These are phyloP conservation scores for Tardiomyces digboiensis DNA, from an alignment of 1,139 yeast species.

Conservation along the genomic window DNA sequence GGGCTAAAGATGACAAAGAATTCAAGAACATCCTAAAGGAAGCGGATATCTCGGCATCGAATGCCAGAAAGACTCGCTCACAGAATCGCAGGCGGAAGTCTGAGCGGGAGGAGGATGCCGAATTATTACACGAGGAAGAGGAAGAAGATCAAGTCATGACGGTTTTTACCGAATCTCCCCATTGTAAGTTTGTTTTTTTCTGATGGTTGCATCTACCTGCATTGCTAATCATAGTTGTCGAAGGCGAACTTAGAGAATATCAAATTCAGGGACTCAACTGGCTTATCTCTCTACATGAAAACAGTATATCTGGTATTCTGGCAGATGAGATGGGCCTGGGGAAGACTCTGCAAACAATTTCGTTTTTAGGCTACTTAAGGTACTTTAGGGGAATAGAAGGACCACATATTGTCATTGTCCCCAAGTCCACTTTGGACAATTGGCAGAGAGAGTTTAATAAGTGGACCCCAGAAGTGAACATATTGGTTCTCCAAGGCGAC, in stretches of 20 bases:
- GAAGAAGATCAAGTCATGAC: constrained; percentile 45
- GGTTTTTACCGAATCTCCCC: constrained; percentile 69
- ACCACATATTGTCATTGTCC: constrained; percentile 87
- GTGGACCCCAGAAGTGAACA: constrained; percentile 96
- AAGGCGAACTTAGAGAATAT: constrained; percentile 70
- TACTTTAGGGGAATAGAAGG: constrained; percentile 74
- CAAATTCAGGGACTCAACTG: constrained; percentile 93
- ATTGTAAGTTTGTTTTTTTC: no score
- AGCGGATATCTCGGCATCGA: constrained; percentile 30
- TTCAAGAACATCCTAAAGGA: constrained; percentile 49
- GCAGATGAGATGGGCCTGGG: constrained; percentile 99
- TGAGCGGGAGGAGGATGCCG: constrained; percentile 91
- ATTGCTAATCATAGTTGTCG: no score
- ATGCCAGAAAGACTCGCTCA: constrained; percentile 20
- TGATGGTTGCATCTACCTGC: no score
- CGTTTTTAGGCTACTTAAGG: constrained; percentile 81
- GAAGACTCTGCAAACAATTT: constrained; percentile 86
- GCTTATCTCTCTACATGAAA: constrained; percentile 77
- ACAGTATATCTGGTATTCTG: constrained; percentile 77
- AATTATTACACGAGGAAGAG: constrained; percentile 60
- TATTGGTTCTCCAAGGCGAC: constrained; percentile 76
- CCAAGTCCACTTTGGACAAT: constrained; percentile 90
- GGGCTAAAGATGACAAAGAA: constrained; percentile 64
- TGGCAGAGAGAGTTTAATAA: constrained; percentile 90
- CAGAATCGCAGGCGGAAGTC: constrained; percentile 46